Base-by-base conservation (phyloP, 2,329 filamentous ascomycete species). In the Cladosporium oxysporum region DNA sequence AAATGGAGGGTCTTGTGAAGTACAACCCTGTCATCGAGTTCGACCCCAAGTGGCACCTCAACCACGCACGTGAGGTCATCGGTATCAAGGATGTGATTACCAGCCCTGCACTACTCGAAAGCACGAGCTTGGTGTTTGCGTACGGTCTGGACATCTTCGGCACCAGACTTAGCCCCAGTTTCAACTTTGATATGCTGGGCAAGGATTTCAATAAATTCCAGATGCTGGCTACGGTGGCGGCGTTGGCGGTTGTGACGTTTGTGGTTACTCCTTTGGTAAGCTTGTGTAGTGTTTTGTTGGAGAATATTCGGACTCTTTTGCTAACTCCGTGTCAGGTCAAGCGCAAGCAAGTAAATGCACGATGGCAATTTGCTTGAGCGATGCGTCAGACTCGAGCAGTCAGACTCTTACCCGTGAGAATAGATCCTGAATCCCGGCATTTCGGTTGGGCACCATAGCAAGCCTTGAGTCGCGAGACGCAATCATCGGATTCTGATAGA, bases 121-220 rank as follows among this genome's bases (percentile, higher is more conserved):
- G 93, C 79, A 98, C 95, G 1, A 94, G 91, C 73, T 78, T 98
- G 64, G 85, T 99, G 14, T 90, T 97, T 73, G 93, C 92, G 0
- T 97, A 91, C 74, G 95, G 95, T 3, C 77, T 92, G 16, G 95
- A 99, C 76, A 82, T 98, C 1, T 99, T 96, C 71, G 93, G 91
- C 16, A 94, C 93, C 1, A 84, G 93, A 62, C 87, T 96, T 12
- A 87, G 90, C n/a, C 95, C 95, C 0, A 97, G 92, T 78, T 88
- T 91, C 72, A 86, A 91, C 18, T 99, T 99, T 78, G 95, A 99
- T 80, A 88, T 98, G 50, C 81, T 99, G 18, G 95, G 93, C 68
- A 95, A 93, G 79, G 91, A 92, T 2, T 99, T 99, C 79, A 95
- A 94, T 76, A 97, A 96, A 83, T 76, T 93, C 65, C 91, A 93